Conservation (phyloP, 1,284 basidiomycete genomes). For the Coniophora puteana region DNA sequence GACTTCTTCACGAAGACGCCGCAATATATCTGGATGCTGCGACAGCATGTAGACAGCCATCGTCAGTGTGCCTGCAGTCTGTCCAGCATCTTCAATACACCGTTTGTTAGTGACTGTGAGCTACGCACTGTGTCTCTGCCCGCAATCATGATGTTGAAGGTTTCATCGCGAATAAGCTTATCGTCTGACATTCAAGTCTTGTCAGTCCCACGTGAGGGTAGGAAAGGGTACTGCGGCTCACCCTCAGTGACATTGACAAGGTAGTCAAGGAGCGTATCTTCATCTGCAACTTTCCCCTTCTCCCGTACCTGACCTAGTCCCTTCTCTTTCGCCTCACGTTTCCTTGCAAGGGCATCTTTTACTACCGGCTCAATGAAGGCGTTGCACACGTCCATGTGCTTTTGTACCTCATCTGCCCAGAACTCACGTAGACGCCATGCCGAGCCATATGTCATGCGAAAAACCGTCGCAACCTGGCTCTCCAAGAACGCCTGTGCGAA, state of each 20-base stretch:
- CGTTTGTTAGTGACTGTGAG: neutral
- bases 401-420: slow-evolving; percentile 21
- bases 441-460: slow-evolving; percentile 24
- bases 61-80: slow-evolving; percentile 46
- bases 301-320: no score
- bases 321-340: slow-evolving; percentile 13
- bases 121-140: slow-evolving; percentile 15
- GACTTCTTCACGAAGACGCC: slow-evolving; percentile 45
- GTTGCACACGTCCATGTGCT: slow-evolving; percentile 29
- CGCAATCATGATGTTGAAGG: slow-evolving; percentile 21
- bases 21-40: slow-evolving; percentile 37
- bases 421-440: slow-evolving; percentile 33
- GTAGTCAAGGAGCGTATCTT: neutral
- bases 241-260: neutral
- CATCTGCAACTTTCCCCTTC: slow-evolving; percentile 5
- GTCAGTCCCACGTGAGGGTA: neutral
- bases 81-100: neutral
- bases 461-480: slow-evolving; percentile 21
- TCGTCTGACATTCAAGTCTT: slow-evolving; percentile 7
- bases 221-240: neutral
- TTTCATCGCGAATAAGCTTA: slow-evolving; percentile 10
- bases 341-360: slow-evolving; percentile 6
- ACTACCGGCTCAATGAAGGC: slow-evolving; percentile 23
- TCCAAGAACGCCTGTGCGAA: slow-evolving; percentile 27
- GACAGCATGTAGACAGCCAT: slow-evolving; percentile 49